Percentiles rank a stretch among this genome's conserved stretches.
Evolutionary conservation across 257 asterid species (phyloP).

Genomic region (Thymus quinquecostatus): DNA sequence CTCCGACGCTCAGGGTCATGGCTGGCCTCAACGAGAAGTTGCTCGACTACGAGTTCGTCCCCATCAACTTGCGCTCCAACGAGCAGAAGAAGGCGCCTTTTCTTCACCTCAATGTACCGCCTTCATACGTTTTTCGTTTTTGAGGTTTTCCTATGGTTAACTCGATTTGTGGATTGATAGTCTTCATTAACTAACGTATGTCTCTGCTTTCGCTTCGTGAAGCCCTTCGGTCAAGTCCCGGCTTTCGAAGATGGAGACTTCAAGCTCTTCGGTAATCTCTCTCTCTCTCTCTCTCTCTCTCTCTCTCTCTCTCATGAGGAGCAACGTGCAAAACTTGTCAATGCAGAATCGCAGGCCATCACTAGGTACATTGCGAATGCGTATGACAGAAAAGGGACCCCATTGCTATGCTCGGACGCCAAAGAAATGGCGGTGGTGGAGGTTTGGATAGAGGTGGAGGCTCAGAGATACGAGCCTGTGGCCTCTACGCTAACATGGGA

Average conservation of each 20-base stretch:
- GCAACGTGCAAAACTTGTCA: background rate
- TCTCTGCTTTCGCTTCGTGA: slow-evolving; percentile 19
- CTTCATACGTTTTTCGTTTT: no score
- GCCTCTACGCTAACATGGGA: slow-evolving; percentile 49
- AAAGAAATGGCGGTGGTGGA: slow-evolving; percentile 41
- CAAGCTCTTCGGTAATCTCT: slow-evolving; percentile 46
- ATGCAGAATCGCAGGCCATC: slow-evolving; percentile 72
- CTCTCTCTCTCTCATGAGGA: background rate
- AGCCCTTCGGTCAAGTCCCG: slow-evolving; percentile 60
- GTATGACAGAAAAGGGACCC: slow-evolving; percentile 51
- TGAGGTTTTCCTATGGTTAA: background rate
- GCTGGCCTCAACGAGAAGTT: slow-evolving; percentile 54
- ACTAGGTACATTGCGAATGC: slow-evolving; percentile 43
- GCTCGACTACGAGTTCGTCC: slow-evolving; percentile 45
- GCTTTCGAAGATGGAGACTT: slow-evolving; percentile 56
- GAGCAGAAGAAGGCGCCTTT: slow-evolving; percentile 51
- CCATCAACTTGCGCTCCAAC: slow-evolving; percentile 39
- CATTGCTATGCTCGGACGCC: slow-evolving; percentile 39
- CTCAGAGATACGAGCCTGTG: slow-evolving; percentile 46
- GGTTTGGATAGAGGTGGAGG: slow-evolving; percentile 66
- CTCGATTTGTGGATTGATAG: no score
- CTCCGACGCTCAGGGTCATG: slow-evolving; percentile 45
- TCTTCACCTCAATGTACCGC: slow-evolving; percentile 44
- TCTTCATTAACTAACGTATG: background rate
- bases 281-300: background rate